Evolutionary conservation across 176 grass and related monocot species (phyloP).

Genomic region (Echinochloa phyllopogon): DNA sequence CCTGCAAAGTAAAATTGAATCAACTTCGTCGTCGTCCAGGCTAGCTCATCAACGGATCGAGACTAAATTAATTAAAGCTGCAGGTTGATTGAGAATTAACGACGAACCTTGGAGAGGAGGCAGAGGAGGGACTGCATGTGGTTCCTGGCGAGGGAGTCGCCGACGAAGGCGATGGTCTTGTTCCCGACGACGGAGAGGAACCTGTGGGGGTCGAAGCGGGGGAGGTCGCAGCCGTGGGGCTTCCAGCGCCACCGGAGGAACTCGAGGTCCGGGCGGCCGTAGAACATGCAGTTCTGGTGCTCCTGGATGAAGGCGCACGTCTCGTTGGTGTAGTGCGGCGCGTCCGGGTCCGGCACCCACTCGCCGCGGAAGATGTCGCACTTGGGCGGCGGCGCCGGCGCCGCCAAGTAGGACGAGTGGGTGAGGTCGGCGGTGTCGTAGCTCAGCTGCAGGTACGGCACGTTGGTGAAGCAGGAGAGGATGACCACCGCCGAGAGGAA

Average conservation of each 20-base stretch:
- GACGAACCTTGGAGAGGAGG: conserved; percentile 50
- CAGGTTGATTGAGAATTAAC: not conserved
- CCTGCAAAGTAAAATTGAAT: conserved; percentile 14
- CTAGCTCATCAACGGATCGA: not conserved
- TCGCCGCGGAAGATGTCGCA: conserved; percentile 65
- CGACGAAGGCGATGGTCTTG: conserved; percentile 57
- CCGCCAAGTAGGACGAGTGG: not conserved
- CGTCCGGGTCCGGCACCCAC: conserved; percentile 53
- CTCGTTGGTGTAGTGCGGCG: conserved; percentile 60
- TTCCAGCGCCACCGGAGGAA: conserved; percentile 65
- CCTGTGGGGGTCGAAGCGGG: conserved; percentile 49
- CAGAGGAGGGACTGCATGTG: conserved; percentile 60
- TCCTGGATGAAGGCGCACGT: conserved; percentile 54
- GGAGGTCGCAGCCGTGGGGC: conserved; percentile 52
- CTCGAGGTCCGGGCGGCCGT: conserved; percentile 50
- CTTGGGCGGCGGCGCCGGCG: not conserved
- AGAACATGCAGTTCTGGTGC: conserved; percentile 63
- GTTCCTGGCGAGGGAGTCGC: conserved; percentile 62
- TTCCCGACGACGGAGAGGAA: conserved; percentile 50
- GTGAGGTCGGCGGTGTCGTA: not conserved
- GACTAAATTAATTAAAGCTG: not conserved
- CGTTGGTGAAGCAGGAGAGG: conserved; percentile 51
- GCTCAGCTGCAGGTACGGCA: conserved; percentile 29
- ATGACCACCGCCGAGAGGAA: conserved; percentile 52
- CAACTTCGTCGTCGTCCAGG: not conserved